A percentile compares a stretch with the other conserved stretches of the same genome.
Conservation (phyloP, 164 flowering plant genomes). For the Houttuynia cordata region DNA sequence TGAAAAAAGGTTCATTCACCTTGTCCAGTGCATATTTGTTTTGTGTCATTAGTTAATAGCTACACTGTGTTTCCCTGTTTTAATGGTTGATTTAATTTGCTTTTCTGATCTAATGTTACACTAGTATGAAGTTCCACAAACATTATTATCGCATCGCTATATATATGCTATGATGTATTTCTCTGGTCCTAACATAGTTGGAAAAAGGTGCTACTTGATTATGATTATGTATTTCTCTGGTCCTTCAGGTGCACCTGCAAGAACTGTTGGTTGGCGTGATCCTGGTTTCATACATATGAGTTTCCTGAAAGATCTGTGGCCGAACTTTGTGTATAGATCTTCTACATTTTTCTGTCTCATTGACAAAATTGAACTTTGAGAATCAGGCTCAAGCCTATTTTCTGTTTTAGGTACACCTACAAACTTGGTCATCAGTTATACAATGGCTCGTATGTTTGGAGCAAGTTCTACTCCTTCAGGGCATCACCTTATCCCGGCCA, state of each 20-base stretch:
- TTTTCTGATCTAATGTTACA: background rate
- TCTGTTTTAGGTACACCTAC: constrained; percentile 50
- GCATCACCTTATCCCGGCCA: constrained; percentile 79
- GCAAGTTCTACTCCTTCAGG: constrained; percentile 51
- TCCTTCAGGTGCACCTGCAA: constrained; percentile 75
- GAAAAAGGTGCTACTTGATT: no score
- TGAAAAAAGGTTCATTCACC: no score
- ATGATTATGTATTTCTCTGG: no score
- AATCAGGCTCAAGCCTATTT: background rate
- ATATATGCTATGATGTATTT: no score
- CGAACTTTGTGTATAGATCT: constrained; percentile 41
- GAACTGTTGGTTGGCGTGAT: constrained; percentile 90
- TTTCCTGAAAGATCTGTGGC: constrained; percentile 72
- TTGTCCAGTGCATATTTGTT: no score
- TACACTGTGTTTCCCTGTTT: background rate
- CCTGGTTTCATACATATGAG: constrained; percentile 91
- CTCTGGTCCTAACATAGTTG: no score
- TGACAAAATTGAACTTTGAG: background rate
- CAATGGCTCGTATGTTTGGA: constrained; percentile 51
- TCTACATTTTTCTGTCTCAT: background rate
- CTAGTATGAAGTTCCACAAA: background rate
- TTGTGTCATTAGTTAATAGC: no score
- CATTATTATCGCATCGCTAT: no score
- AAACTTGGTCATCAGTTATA: constrained; percentile 54
- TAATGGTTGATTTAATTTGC: background rate